Base-by-base conservation (phyloP, 2,329 filamentous ascomycete species). In the Zymoseptoria pseudotritici region DNA sequence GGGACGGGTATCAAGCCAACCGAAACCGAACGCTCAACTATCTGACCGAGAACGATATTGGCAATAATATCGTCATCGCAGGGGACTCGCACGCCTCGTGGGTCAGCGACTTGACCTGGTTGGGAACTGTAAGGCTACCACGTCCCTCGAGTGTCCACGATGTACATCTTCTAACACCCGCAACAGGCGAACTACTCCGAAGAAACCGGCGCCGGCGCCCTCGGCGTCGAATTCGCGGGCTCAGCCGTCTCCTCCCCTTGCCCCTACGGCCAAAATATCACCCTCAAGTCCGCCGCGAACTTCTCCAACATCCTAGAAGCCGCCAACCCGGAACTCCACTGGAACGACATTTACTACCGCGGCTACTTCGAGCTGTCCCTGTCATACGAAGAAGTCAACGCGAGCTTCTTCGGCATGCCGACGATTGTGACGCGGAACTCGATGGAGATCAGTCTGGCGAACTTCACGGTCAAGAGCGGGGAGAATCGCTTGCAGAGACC, bases 271-370 rank as follows among this genome's bases (percentile, higher is more conserved):
- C 79, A 81, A 55, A 83, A 83, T 69, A 83, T 85, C 58, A 79
- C 80, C 2, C 77, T 85, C 53, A 74, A 74, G 0, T 71, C 72
- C 0, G 83, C 83, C 1, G 80, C 85, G 63, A 75, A 76, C 55
- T 72, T 73, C 59, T 78, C 78, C 2, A 65, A 77, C 66, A 71
- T 69, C 64, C 74, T 82, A 36, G 76, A 79, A n/a, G 61, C 60
- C 63, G 69, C 69, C 51, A 90, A 89, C 71, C 74, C 77, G 0
- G 85, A 88, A 71, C 76, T 91, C 53, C 85, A 88, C 68, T 91
- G 87, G 88, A 83, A 86, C 66, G 87, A 90, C 59, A 72, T 85
- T 7, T 90, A 88, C 71, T 91, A 90, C 72, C 80, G 87, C 19
- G 88, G 88, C 1, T 91, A 91, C 74, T 90, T 85, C 65, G 82